These are phyloP conservation scores for Chloranthus sessilifolius DNA, from an alignment of 164 flowering plant species.

Conservation along the genomic window DNA sequence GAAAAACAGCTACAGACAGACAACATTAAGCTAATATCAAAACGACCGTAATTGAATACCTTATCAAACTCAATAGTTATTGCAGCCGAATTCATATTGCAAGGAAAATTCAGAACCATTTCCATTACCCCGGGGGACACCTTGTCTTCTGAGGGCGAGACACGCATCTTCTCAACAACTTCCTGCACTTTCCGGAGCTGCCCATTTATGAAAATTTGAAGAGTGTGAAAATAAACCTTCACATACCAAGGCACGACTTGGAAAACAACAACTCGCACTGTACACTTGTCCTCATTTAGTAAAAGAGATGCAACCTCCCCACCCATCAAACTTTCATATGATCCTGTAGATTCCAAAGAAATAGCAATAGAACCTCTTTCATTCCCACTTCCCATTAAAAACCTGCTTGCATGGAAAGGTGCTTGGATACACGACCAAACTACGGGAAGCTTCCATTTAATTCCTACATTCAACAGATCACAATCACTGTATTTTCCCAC, in stretches of 20 bases:
- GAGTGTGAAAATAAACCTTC: conserved; percentile 77
- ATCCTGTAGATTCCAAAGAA: conserved; percentile 45
- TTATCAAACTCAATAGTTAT: conserved; percentile 80
- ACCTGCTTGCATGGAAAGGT: conserved; percentile 76
- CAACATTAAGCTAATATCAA: no score
- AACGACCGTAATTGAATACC: no score
- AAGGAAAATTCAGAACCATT: conserved; percentile 61
- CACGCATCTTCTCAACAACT: conserved; percentile 52
- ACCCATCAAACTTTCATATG: conserved; percentile 13
- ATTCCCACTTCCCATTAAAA: conserved; percentile 95
- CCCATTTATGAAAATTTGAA: conserved; percentile 61
- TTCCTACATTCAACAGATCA: conserved; percentile 60
- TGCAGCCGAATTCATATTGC: conserved; percentile 52
- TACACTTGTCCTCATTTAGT: conserved; percentile 32
- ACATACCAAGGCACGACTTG: conserved; percentile 99
- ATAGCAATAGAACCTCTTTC: conserved; percentile 94
- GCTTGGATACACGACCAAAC: conserved; percentile 66
- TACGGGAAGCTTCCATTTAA: conserved; percentile 78
- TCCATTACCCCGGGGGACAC: conserved; percentile 88
- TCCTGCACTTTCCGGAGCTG: conserved; percentile 29
- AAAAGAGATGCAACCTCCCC: conserved; percentile 9
- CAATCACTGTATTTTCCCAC: conserved; percentile 36
- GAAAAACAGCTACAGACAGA: no score
- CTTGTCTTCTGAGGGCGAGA: conserved; percentile 95
- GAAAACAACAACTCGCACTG: conserved; percentile 53